Conservation (phyloP, 2,329 filamentous ascomycete species). For the Penicillium oxalicum region DNA sequence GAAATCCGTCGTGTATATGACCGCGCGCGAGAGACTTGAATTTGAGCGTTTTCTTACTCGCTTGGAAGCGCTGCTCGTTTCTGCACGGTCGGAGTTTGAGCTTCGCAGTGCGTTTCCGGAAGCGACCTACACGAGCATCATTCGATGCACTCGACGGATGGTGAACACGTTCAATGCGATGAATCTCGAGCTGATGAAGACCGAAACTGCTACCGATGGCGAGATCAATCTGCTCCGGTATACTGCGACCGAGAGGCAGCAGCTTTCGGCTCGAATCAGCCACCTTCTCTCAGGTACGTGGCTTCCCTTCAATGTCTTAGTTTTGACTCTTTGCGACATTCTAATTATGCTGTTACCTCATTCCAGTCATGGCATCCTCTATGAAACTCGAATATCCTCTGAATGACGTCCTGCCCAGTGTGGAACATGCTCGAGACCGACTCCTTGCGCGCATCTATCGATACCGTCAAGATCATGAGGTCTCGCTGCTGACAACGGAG, state of each 20-base stretch:
- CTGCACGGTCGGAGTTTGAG: conserved; percentile 81
- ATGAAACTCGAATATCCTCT: conserved; percentile 93
- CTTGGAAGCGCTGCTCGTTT: conserved; percentile 64
- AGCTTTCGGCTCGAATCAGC: conserved; percentile 82
- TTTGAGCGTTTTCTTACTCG: conserved; percentile 72
- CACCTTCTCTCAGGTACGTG: conserved; percentile 63
- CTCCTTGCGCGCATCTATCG: conserved; percentile 81
- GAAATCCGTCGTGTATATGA: conserved; percentile 67
- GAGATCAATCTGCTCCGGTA: conserved; percentile 75
- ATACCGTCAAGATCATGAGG: conserved; percentile 65
- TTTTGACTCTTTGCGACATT: not conserved
- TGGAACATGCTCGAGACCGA: conserved; percentile 72
- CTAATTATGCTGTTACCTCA: not conserved
- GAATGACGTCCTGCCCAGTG: conserved; percentile 79
- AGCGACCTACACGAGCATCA: conserved; percentile 64
- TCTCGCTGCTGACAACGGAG: conserved; percentile 41
- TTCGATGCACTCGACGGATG: conserved; percentile 74
- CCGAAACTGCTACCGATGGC: conserved; percentile 66
- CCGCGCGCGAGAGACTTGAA: conserved; percentile 77
- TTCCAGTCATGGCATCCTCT: conserved; percentile 77
- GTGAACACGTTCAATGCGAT: conserved; percentile 94
- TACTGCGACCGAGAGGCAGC: conserved; percentile 70
- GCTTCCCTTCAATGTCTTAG: not conserved
- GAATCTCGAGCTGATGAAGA: conserved; percentile 84
- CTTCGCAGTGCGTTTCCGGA: conserved; percentile 80